Conservation (phyloP, 1,139 yeast species). For the Geotrichum restrictum region DNA sequence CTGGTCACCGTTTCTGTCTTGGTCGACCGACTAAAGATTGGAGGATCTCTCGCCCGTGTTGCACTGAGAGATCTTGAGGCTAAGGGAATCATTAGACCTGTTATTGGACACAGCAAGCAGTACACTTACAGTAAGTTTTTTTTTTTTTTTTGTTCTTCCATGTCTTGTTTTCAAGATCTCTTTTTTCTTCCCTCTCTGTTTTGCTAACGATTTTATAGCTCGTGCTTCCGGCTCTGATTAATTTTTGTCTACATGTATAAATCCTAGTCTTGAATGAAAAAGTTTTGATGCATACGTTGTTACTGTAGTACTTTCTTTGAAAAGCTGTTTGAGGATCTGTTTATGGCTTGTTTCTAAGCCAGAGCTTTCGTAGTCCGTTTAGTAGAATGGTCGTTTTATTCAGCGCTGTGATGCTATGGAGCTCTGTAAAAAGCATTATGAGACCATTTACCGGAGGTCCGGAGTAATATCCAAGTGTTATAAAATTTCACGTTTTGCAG, state of each 20-base stretch:
- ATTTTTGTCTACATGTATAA: background rate
- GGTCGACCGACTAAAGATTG: constrained; percentile 98
- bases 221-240: constrained; percentile 2
- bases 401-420: too few species aligned
- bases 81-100: constrained; percentile 93
- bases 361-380: too few species aligned
- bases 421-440: too few species aligned
- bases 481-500: too few species aligned
- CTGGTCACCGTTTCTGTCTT: constrained; percentile 95
- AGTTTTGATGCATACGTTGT: background rate
- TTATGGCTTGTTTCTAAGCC: too few species aligned
- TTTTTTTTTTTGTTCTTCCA: background rate
- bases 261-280: too few species aligned
- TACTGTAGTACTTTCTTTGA: background rate
- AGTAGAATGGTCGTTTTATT: too few species aligned
- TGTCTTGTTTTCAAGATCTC: background rate
- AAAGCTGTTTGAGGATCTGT: background rate
- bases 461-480: too few species aligned
- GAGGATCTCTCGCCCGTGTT: constrained; percentile 98
- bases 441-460: too few species aligned
- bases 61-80: constrained; percentile 94
- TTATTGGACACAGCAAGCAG: constrained; percentile 95
- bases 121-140: constrained; percentile 62
- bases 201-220: background rate
- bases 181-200: background rate